Evolutionary conservation across 345 rosid genomes (phyloP).

Genomic region (Arabidopsis suecica): DNA sequence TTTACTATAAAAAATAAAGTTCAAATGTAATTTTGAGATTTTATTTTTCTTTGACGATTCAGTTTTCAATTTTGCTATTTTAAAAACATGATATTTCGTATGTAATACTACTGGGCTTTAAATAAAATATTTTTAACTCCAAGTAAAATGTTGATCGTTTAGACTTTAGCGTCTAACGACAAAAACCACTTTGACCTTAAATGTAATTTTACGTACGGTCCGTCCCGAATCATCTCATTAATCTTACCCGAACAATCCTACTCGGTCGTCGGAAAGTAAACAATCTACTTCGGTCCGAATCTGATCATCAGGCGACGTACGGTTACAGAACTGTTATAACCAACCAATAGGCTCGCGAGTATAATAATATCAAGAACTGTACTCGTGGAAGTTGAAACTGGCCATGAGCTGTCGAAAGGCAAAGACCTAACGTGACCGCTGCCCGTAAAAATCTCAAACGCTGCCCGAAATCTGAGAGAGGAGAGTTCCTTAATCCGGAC

Average conservation of each 20-base stretch:
- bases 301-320: slow-evolving; percentile 19
- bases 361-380: not conserved
- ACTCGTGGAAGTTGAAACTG: slow-evolving; percentile 36
- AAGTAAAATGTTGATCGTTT: too few species aligned
- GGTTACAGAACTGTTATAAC: slow-evolving; percentile 1
- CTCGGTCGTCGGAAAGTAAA: not conserved
- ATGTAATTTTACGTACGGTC: not conserved
- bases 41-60: too few species aligned
- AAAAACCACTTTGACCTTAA: not conserved
- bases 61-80: too few species aligned
- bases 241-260: not conserved
- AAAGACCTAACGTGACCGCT: slow-evolving; percentile 34
- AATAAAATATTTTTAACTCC: too few species aligned
- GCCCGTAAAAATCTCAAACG: slow-evolving; percentile 31
- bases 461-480: slow-evolving; percentile 46
- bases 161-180: not conserved
- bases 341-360: slow-evolving; percentile 32
- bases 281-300: slow-evolving; percentile 21
- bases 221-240: not conserved
- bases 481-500: slow-evolving; percentile 42
- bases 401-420: slow-evolving; percentile 43
- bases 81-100: too few species aligned
- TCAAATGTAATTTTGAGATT: too few species aligned
- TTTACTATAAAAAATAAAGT: too few species aligned
- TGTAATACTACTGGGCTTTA: too few species aligned